Percentiles rank a stretch among this genome's conserved stretches.
These are phyloP conservation scores for Drosera spatulata DNA, from an alignment of 179 eudicot species.

Conservation along the genomic window DNA sequence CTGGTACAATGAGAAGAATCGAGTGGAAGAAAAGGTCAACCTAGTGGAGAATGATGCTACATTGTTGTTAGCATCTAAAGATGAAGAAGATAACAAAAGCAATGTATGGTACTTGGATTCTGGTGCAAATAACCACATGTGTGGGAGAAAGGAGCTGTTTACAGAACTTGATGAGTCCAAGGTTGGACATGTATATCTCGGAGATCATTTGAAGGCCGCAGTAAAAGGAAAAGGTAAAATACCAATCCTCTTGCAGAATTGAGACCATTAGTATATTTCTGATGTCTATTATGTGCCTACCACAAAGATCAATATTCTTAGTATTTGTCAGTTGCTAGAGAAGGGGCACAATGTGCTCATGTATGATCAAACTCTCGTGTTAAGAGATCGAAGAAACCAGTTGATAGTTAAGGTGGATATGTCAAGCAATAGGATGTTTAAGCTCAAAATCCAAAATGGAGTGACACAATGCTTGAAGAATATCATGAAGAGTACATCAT, in stretches of 20 bases:
- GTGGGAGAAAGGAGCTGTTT: neutral
- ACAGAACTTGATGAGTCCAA: neutral
- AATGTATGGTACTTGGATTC: conserved; percentile 1
- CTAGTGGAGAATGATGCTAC: neutral
- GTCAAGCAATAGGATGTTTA: neutral
- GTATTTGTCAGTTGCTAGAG: neutral
- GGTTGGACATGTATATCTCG: neutral
- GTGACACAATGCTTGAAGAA: neutral
- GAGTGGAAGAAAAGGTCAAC: neutral
- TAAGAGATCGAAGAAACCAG: neutral
- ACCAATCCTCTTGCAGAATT: neutral
- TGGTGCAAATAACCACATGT: conserved; percentile 3
- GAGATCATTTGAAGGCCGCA: neutral
- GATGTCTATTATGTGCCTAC: neutral
- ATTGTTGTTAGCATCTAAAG: neutral
- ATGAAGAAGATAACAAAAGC: neutral
- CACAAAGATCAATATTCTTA: conserved; percentile 2
- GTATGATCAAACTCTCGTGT: neutral
- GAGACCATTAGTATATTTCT: neutral
- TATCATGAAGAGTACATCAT: neutral
- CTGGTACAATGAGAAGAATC: neutral
- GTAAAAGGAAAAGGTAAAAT: neutral
- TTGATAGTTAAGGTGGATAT: neutral
- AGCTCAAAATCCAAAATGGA: neutral
- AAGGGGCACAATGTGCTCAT: neutral